Evolutionary conservation across 2,329 filamentous ascomycete genomes (phyloP), one percentile per base, ranked within the genome.

Genomic region (Claviceps sp.): DNA sequence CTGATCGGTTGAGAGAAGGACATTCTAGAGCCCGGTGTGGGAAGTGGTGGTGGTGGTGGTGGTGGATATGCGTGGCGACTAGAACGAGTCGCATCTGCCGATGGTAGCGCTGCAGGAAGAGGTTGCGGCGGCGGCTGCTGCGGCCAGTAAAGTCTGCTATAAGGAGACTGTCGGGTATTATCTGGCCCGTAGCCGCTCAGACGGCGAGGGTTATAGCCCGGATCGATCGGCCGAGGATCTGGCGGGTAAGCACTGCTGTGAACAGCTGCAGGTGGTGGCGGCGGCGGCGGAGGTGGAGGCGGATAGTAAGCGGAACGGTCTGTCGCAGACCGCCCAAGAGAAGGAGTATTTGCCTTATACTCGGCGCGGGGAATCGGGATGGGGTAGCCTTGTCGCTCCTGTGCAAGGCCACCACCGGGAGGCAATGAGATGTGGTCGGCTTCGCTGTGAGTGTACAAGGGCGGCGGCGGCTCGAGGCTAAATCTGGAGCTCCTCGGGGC

Each of bases 1-100:
- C 58, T 66, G 14, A 59, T 61, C 37, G 63, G 62, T 34, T 66
- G 66, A 36, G 65, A 65, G 51, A 68, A 70, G 1, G 67, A 64
- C 14, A 67, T 63, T 26, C 67, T 62, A 2, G 65, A 56, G 36
- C 61, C 54, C 22, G 58, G 51, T n/a, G 54, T 48, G 20, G 60
- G 51, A 8, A 57, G 58, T 11, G 58, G 60, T 57, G 57, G 34
- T 61, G 22, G 26, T 2, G 55, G 49, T 20, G 26, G 44, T n/a
- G 63, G 61, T 41, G 63, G 60, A 24, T 61, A 61, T 3, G 30
- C 47, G 7, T 60, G 60, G 22, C 62, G 60, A 26, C 53, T 45
- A 5, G 52, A 44, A 14, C 53, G 48, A 16, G 50, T 50, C n/a
- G 53, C 49, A 11, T 52, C 51, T 3, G 49, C 52, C 2, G 46